Percentiles rank a stretch among this genome's conserved stretches.
phyloP scores from a whole-genome alignment of 257 asterid genomes.

The Oldenlandia corymbosa region DNA sequence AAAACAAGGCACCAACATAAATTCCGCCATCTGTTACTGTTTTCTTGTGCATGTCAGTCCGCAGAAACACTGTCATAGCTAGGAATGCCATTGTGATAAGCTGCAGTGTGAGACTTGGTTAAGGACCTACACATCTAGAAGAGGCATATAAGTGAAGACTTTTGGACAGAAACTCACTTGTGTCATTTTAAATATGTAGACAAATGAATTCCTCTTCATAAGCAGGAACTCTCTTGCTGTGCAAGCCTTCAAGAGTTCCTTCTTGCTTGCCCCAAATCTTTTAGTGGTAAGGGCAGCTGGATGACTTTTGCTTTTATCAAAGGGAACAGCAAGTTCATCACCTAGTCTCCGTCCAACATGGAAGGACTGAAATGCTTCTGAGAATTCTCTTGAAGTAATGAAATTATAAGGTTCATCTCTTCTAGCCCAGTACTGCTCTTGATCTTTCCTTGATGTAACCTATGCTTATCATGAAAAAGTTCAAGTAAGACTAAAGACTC shows the following conservation, averaged over 20 bases:
- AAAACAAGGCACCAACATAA: slow-evolving; percentile 81
- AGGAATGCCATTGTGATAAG: slow-evolving; percentile 54
- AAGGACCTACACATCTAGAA: neutral
- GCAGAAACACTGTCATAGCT: slow-evolving; percentile 81
- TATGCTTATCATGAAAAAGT: neutral
- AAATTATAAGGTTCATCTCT: slow-evolving; percentile 21
- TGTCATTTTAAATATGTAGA: slow-evolving; percentile 19
- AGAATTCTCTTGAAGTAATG: slow-evolving; percentile 14
- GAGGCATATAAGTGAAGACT: neutral
- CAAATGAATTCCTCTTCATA: slow-evolving; percentile 25
- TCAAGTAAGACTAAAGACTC: neutral
- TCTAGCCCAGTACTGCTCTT: slow-evolving; percentile 20
- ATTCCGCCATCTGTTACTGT: slow-evolving; percentile 69
- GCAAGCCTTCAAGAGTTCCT: slow-evolving; percentile 28
- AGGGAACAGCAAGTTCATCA: slow-evolving; percentile 20
- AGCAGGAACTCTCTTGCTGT: slow-evolving; percentile 19
- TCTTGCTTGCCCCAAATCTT: slow-evolving; percentile 17
- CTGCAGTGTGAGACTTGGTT: slow-evolving; percentile 32
- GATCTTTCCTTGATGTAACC: slow-evolving; percentile 29
- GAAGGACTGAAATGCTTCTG: slow-evolving; percentile 25
- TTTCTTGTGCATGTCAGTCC: slow-evolving; percentile 65
- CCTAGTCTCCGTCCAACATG: slow-evolving; percentile 20
- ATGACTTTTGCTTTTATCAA: slow-evolving; percentile 19
- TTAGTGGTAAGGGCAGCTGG: slow-evolving; percentile 21
- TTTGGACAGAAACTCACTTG: slow-evolving; percentile 15